These are phyloP conservation scores for Ogataea nonfermentans DNA, from an alignment of 805 yeast species.

Conservation along the genomic window DNA sequence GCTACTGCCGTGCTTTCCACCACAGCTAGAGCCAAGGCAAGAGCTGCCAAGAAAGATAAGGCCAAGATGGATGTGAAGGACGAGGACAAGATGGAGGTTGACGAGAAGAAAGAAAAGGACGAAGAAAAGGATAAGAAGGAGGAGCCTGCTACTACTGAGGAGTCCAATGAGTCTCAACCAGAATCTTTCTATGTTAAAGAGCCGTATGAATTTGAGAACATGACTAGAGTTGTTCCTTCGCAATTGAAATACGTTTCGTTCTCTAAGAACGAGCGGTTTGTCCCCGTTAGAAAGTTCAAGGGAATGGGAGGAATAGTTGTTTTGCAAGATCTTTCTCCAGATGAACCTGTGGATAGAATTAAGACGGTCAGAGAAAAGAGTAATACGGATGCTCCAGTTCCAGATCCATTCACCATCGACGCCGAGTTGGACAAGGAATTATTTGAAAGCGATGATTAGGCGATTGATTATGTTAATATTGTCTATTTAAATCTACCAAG, in stretches of 20 bases:
- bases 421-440: conserved; percentile 37
- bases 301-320: conserved; percentile 71
- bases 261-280: conserved; percentile 68
- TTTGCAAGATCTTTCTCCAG: conserved; percentile 60
- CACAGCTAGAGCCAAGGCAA: conserved; percentile 88
- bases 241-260: conserved; percentile 85
- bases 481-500: conserved; percentile 45
- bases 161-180: conserved; percentile 33
- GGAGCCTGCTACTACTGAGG: conserved; percentile 20
- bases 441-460: conserved; percentile 27
- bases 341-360: conserved; percentile 60
- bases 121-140: conserved; percentile 21
- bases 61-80: conserved; percentile 39
- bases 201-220: conserved; percentile 69
- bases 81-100: conserved; percentile 41
- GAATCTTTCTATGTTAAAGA: conserved; percentile 52
- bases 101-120: conserved; percentile 36
- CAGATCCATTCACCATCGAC: conserved; percentile 65
- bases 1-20: conserved; percentile 94
- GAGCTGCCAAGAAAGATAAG: conserved; percentile 64
- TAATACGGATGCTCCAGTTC: conserved; percentile 70
- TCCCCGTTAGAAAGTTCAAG: conserved; percentile 77
- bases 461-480: conserved; percentile 5
- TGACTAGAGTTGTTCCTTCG: conserved; percentile 86
- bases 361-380: conserved; percentile 81